Evolutionary conservation across 1,284 basidiomycete genomes (phyloP), one percentile per base, ranked within the genome.

Genomic region (Exobasidium rhododendri): DNA sequence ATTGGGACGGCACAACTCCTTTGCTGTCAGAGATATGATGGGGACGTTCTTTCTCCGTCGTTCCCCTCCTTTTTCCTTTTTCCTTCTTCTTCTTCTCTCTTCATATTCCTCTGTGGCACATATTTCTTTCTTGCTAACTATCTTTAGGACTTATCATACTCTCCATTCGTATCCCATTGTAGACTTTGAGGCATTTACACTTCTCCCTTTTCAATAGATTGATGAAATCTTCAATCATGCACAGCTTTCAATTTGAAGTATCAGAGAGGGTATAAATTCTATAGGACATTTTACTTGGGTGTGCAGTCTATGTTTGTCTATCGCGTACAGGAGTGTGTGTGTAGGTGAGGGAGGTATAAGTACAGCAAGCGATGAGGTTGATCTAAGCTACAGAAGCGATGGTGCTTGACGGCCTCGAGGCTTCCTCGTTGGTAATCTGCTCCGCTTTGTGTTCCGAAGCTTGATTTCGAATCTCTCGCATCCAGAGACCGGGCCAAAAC

Each of bases 1-100:
- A 71, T 49, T 77, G 78, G 76, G 75, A 79, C 53, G 78, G 75
- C 43, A 64, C 65, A 20, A 17, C 52, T 6, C 52, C 52, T 3
- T 44, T 55, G 20, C n/a, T 28, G 28, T 2, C 47, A 50, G 28
- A 26, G 24, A 50, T 20, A 26, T 50, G 28, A 50, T 14, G 7
- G 24, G 46, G 20, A 10, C 17, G 10, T 40, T 40, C 17, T 10
- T 40, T 40, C 17, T 40, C 17, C 7, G 10, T 40, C 17, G 17
- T 7, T 40, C 35, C 17, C 17, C 17, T 40, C 7, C 17, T 40
- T 40, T 17, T 40, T 40, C 17, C 7, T 40, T 40, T 40, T 40
- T 40, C 7, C 35, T 40, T 40, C 7, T 7, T 40, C 35, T 40
- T 40, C 17, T 40, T 10, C 17, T 40, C 17, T 40, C 35, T 17